Evolutionary conservation across 495 filamentous ascomycete species (phyloP).

Genomic region (Penicillium cataractarum): DNA sequence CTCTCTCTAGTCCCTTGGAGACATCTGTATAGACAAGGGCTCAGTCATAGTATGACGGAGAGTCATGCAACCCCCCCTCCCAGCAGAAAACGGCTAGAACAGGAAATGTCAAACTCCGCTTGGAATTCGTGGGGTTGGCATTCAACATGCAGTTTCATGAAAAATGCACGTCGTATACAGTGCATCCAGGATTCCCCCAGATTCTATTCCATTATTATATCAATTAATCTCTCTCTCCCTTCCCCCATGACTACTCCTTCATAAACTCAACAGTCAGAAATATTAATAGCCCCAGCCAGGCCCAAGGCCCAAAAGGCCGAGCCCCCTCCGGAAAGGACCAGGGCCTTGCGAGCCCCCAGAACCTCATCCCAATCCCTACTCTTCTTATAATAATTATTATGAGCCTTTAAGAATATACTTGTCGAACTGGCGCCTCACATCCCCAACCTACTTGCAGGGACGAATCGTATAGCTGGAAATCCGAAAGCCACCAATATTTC

Average conservation of each 20-base stretch:
- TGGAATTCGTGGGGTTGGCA: slow-evolving; percentile 1
- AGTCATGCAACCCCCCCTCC: slow-evolving; percentile 2
- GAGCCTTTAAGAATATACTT: neutral
- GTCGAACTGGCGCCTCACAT: neutral
- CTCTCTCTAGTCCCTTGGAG: neutral
- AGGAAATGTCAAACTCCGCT: neutral
- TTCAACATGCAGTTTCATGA: neutral
- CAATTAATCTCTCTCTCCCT: neutral
- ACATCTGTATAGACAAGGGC: neutral
- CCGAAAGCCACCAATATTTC: neutral
- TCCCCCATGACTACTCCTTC: neutral
- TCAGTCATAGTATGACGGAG: neutral
- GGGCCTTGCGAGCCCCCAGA: neutral
- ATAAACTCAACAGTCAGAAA: neutral
- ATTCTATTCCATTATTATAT: neutral
- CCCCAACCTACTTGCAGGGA: neutral
- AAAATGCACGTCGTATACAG: slow-evolving; percentile 1
- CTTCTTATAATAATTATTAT: neutral
- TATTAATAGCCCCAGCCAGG: slow-evolving; percentile 1
- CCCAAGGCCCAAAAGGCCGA: neutral
- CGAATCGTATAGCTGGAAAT: slow-evolving; percentile 14
- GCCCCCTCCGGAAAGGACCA: neutral
- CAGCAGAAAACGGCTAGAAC: neutral
- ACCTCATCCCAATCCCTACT: neutral
- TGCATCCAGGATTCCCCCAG: neutral